phyloP scores from a whole-genome alignment of 345 rosid species.

The Salix udensis region DNA sequence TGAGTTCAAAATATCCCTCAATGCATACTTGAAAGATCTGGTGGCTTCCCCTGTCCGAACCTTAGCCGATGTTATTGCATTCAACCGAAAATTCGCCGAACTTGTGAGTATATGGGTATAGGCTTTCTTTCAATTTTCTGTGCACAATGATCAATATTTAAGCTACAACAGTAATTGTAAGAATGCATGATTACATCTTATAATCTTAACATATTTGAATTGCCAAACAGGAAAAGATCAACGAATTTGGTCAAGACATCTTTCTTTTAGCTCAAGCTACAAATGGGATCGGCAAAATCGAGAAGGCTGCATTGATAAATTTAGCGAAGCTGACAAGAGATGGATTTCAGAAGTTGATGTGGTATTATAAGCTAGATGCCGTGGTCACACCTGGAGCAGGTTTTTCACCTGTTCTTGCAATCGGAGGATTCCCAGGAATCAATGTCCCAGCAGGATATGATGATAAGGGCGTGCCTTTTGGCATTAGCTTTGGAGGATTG shows the following conservation, averaged over 20 bases:
- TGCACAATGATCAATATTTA: no score
- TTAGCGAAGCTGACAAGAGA: slow-evolving; percentile 30
- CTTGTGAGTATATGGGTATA: slow-evolving; percentile 25
- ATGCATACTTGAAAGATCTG: slow-evolving; percentile 43
- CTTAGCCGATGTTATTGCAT: slow-evolving; percentile 54
- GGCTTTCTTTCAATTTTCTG: no score
- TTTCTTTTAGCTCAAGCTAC: slow-evolving; percentile 42
- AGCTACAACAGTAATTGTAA: no score
- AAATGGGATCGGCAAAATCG: slow-evolving; percentile 30
- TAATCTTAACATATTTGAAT: background rate
- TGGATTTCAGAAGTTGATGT: slow-evolving; percentile 57
- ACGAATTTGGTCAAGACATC: slow-evolving; percentile 45
- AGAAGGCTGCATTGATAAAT: slow-evolving; percentile 27
- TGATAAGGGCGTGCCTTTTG: slow-evolving; percentile 50
- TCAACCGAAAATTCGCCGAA: slow-evolving; percentile 39
- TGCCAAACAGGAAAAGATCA: slow-evolving; percentile 42
- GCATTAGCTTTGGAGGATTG: slow-evolving; percentile 59
- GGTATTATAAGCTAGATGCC: slow-evolving; percentile 48
- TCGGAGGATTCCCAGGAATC: slow-evolving; percentile 68
- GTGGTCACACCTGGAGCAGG: slow-evolving; percentile 31
- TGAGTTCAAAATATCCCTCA: slow-evolving; percentile 53
- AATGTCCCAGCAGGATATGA: slow-evolving; percentile 63
- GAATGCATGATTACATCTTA: no score
- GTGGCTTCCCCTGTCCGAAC: slow-evolving; percentile 47
- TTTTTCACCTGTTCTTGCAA: slow-evolving; percentile 39